Evolutionary conservation across 768 basidiomycete genomes (phyloP).

Genomic region (Boletus reticuloceps): DNA sequence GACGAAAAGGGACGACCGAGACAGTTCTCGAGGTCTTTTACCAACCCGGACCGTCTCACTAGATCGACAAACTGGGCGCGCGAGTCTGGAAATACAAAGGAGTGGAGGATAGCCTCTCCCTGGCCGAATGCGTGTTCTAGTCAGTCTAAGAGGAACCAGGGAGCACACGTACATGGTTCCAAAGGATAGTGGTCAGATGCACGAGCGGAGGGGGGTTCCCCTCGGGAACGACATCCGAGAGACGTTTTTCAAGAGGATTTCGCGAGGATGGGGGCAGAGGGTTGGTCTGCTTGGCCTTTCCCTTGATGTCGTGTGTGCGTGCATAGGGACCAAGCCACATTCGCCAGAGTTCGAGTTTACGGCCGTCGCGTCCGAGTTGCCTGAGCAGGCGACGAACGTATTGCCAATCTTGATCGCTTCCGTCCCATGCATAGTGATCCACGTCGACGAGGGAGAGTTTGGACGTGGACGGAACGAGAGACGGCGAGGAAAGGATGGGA

Average conservation of each 20-base stretch:
- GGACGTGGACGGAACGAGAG: constrained; percentile 17
- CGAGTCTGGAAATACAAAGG: constrained; percentile 75
- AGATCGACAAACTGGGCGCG: constrained; percentile 63
- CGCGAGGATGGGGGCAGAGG: constrained; percentile 8
- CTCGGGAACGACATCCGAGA: constrained; percentile 4
- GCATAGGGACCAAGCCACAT: constrained; percentile 56
- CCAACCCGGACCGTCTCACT: constrained; percentile 45
- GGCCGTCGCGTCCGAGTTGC: constrained; percentile 59
- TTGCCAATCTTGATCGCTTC: constrained; percentile 59
- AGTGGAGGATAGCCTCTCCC: constrained; percentile 53
- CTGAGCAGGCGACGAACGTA: constrained; percentile 53
- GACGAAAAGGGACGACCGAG: constrained; percentile 30
- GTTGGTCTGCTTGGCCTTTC: constrained; percentile 46
- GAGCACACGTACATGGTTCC: constrained; percentile 53
- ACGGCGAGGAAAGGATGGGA: constrained; percentile 3
- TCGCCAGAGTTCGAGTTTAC: constrained; percentile 74
- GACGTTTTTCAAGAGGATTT: constrained; percentile 3
- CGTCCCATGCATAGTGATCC: constrained; percentile 46
- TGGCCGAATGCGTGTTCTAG: constrained; percentile 27
- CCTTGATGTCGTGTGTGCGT: constrained; percentile 23
- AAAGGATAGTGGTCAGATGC: constrained; percentile 51
- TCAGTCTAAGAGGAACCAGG: not conserved
- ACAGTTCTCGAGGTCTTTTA: constrained; percentile 26
- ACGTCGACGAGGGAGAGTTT: constrained; percentile 9
- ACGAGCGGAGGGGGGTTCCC: constrained; percentile 33